Conservation (phyloP, 2,329 filamentous ascomycete species). For the Colletotrichum spinosum region DNA sequence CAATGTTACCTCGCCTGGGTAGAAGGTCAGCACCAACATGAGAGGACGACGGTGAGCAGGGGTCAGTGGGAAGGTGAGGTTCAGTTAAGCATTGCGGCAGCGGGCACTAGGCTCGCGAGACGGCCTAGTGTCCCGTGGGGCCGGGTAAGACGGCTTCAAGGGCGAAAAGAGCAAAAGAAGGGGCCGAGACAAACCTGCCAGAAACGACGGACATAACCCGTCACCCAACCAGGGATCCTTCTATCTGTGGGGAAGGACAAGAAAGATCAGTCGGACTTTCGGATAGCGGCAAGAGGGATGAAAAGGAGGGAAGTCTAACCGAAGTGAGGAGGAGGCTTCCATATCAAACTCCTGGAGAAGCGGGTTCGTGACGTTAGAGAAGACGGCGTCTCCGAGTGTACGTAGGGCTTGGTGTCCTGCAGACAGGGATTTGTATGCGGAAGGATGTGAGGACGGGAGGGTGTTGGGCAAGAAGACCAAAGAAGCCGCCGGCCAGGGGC, state of each 20-base stretch:
- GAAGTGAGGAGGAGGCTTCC: constrained; percentile 97
- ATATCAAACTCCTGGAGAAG: constrained; percentile 81
- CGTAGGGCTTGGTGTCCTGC: constrained; percentile 17
- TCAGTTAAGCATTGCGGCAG: constrained; percentile 32
- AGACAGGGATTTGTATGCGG: constrained; percentile 31
- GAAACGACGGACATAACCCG: constrained; percentile 93
- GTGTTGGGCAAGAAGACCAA: not conserved
- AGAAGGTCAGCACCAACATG: constrained; percentile 24
- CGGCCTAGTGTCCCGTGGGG: constrained; percentile 18
- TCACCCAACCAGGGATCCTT: constrained; percentile 89
- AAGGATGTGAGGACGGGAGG: constrained; percentile 19
- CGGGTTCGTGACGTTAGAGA: constrained; percentile 19
- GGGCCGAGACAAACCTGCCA: constrained; percentile 82
- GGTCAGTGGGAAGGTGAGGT: constrained; percentile 13
- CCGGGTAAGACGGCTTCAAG: constrained; percentile 29
- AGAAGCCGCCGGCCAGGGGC: constrained; percentile 21
- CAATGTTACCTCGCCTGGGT: constrained; percentile 49
- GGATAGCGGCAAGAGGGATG: constrained; percentile 21
- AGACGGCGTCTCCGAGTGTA: not conserved
- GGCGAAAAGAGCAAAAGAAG: constrained; percentile 22
- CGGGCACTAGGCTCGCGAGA: constrained; percentile 19
- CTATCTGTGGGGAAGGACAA: constrained; percentile 67
- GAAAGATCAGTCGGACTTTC: constrained; percentile 35
- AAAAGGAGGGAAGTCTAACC: constrained; percentile 64
- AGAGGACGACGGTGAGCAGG: constrained; percentile 1